Conservation (phyloP, 352 stramenopile species). For the Phytopythium mirpurense region DNA sequence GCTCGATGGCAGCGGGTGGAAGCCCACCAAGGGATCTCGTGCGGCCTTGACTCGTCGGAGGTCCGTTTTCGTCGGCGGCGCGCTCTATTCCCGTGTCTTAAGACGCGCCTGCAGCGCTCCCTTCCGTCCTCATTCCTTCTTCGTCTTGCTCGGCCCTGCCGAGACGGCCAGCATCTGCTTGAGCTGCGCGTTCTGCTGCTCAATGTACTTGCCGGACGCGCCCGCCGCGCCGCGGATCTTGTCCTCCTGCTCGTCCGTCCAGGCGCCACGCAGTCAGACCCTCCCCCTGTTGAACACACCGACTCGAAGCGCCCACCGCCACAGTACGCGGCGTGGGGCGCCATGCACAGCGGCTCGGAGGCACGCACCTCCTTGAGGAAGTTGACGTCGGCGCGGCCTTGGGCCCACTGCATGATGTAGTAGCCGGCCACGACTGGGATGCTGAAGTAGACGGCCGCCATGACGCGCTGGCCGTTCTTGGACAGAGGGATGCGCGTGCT, state of each 20-base stretch:
- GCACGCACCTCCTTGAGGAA: slow-evolving; percentile 59
- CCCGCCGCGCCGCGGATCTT: slow-evolving; percentile 58
- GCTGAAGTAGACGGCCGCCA: slow-evolving; percentile 90
- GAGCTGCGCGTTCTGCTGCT: slow-evolving; percentile 69
- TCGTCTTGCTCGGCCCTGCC: neutral
- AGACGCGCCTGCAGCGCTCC: neutral
- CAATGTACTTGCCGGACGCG: slow-evolving; percentile 36
- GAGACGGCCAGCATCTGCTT: slow-evolving; percentile 40
- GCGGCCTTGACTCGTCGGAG: too few relatives aligned
- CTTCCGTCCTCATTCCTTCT: neutral
- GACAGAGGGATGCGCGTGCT: slow-evolving; percentile 87
- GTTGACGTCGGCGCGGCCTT: slow-evolving; percentile 64
- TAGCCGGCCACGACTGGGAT: slow-evolving; percentile 86
- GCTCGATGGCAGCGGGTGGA: too few relatives aligned
- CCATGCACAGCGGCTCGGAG: too few relatives aligned
- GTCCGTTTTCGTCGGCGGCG: neutral
- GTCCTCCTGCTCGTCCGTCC: slow-evolving; percentile 30
- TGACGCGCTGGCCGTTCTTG: slow-evolving; percentile 75
- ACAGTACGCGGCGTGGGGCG: too few relatives aligned
- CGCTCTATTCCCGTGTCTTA: neutral
- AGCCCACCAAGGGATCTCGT: too few relatives aligned
- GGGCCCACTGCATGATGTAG: slow-evolving; percentile 91
- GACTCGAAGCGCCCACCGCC: too few relatives aligned
- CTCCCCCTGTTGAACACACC: too few relatives aligned
- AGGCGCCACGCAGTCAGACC: slow-evolving; percentile 2